Base-by-base conservation (phyloP, 768 basidiomycete species). In the Russula dissimulans region DNA sequence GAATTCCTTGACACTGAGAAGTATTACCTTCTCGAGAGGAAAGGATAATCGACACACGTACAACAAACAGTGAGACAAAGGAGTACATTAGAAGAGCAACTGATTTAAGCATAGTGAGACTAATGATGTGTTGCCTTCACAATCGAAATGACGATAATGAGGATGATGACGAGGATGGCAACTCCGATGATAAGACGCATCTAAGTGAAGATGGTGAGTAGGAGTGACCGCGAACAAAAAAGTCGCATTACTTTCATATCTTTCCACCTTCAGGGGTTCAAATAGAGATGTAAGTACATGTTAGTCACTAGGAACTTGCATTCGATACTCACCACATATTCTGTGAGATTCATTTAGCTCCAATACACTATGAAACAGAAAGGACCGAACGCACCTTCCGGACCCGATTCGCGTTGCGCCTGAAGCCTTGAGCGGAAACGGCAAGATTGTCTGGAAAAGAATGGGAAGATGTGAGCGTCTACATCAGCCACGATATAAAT, bases 371-470 rank as follows among this genome's bases (percentile, higher is more conserved):
- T 18, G 12, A 43, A 31, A 56, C 42, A 52, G 41, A n/a, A 41
- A 46, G 22, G 26, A 45, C 7, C 29, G 31, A 29, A 78, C 83
- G 66, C 69, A 94, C 92, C 83, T 98, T 99, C 72, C 97, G 86
- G 55, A 99, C 97, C 62, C 91, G 81, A 77, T 97, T 97, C 54
- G 97, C 97, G 66, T 97, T 95, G 65, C 93, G 82, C 63, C 94
- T 86, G 84, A 99, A 99, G 31, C 94, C 93, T 77, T 99, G 95
- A n/a, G 97, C 97, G 29, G 94, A 97, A 44, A 95, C 91, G 34
- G 97, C 95, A 57, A 99, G 83, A 71, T 88, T 97, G 75, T 99
- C 97, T 97, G 46, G 4, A 48, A 51, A 31, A 48, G 48, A 31
- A 54, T 10, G 32, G 32, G 14, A 43, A 12, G 31, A 22, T 4